A percentile compares a stretch with the other conserved stretches of the same genome.
Conservation (phyloP, 768 basidiomycete genomes). For the Leccinum variicolor region DNA sequence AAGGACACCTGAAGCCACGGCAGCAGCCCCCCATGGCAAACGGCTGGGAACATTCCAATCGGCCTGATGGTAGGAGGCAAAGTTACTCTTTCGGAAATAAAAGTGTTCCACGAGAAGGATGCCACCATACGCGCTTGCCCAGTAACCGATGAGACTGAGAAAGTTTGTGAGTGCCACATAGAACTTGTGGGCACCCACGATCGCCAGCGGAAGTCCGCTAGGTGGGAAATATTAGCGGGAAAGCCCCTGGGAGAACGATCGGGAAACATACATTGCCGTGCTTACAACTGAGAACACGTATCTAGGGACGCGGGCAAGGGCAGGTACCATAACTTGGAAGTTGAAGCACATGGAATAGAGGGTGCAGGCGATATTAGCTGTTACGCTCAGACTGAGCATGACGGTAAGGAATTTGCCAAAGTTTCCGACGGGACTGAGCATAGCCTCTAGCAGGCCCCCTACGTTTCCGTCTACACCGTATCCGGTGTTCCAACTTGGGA, state of each 20-base stretch:
- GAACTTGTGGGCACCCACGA: constrained; percentile 67
- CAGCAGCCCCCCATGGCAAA: constrained; percentile 64
- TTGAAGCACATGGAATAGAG: constrained; percentile 80
- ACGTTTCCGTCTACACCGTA: constrained; percentile 53
- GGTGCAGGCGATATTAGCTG: constrained; percentile 77
- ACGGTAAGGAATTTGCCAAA: constrained; percentile 74
- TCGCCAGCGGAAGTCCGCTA: constrained; percentile 65
- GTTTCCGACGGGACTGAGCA: constrained; percentile 56
- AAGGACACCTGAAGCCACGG: constrained; percentile 46
- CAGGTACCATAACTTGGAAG: constrained; percentile 66
- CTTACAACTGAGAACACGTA: constrained; percentile 68
- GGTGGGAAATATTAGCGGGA: constrained; percentile 2
- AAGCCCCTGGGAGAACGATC: neutral
- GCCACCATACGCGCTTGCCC: constrained; percentile 53
- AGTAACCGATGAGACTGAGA: constrained; percentile 68
- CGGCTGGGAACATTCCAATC: constrained; percentile 49
- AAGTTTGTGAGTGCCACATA: constrained; percentile 62
- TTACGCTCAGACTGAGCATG: constrained; percentile 70
- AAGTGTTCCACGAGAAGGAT: constrained; percentile 67
- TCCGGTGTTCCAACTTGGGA: constrained; percentile 54
- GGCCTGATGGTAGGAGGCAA: constrained; percentile 44
- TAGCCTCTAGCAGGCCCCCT: constrained; percentile 61
- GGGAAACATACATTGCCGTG: constrained; percentile 56
- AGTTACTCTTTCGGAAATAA: constrained; percentile 53
- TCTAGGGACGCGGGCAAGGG: constrained; percentile 55